Evolutionary conservation across 176 grass and related monocot genomes (phyloP), one percentile per base, ranked within the genome.

Genomic region (Triticum monococcum): DNA sequence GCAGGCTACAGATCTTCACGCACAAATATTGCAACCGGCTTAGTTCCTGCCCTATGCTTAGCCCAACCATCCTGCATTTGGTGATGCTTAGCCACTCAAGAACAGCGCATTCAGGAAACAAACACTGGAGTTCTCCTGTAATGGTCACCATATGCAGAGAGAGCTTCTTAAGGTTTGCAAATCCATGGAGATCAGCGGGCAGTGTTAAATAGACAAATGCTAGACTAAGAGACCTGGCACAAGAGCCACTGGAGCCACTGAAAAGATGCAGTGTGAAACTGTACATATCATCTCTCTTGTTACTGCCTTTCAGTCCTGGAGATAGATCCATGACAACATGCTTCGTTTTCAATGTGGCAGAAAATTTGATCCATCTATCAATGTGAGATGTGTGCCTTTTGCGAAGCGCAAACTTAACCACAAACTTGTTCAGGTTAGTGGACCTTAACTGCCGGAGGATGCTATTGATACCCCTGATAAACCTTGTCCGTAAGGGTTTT

Each of bases 201-300:
- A 16, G 20, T 22, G 8, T 36, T n/a, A 60, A 5, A 7, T 2
- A 36, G 52, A 60, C 52, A 13, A 78, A 78, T 2, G 5, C 30
- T 7, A 60, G 48, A 4, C 5, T 0, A 3, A 60, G 52, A 78
- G 32, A 22, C 52, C 59, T 78, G 31, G 60, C 75, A 2, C 6
- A 78, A 2, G 75, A 60, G 35, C 52, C 5, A 37, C 50, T 9
- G 5, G 14, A 22, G 48, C 9, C 48, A 35, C 7, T 37, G 75
- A 78, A 78, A 2, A 60, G 32, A 78, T 78, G 30, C 17, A 78
- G 18, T 36, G 75, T 52, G 52, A 78, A 78, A 52, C 30, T 78
- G 52, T 60, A 60, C 54, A 5, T 61, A 13, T 61, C 20, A 24
- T 61, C 52, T 24, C 2, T 61, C 20, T 61, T 32, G 56, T 2